Conservation (phyloP, 169 alveolate genomes). For the Plasmodium inui region DNA sequence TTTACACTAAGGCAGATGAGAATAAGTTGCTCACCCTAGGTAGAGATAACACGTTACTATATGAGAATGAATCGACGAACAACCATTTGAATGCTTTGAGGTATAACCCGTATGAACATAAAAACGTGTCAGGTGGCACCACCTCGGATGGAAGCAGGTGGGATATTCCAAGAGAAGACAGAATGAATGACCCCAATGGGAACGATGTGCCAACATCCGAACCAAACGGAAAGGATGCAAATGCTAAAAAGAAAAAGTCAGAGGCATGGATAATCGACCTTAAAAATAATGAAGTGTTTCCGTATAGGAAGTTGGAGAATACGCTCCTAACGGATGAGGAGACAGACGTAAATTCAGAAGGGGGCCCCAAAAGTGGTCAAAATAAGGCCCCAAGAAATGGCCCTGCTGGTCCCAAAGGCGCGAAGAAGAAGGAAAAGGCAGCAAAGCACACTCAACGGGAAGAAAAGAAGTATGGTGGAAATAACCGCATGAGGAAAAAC, state of each 20-base stretch:
- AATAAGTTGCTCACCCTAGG: background rate
- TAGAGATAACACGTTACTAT: background rate
- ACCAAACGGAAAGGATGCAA: background rate
- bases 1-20: background rate
- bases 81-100: background rate
- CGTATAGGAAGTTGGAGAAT: slow-evolving; percentile 42
- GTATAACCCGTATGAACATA: background rate
- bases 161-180: background rate
- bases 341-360: background rate
- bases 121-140: background rate
- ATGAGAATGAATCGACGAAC: background rate
- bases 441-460: background rate
- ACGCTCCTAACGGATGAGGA: slow-evolving; percentile 9
- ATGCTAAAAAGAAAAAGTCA: background rate
- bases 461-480: background rate
- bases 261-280: slow-evolving; percentile 70
- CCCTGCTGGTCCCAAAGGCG: background rate
- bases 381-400: background rate
- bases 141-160: background rate
- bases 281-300: slow-evolving; percentile 58
- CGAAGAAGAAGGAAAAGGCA: background rate
- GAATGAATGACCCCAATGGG: background rate
- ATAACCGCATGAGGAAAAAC: background rate
- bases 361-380: background rate
- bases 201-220: background rate